phyloP scores from a whole-genome alignment of 2,329 filamentous ascomycete genomes.

The Colletotrichum chrysophilum region DNA sequence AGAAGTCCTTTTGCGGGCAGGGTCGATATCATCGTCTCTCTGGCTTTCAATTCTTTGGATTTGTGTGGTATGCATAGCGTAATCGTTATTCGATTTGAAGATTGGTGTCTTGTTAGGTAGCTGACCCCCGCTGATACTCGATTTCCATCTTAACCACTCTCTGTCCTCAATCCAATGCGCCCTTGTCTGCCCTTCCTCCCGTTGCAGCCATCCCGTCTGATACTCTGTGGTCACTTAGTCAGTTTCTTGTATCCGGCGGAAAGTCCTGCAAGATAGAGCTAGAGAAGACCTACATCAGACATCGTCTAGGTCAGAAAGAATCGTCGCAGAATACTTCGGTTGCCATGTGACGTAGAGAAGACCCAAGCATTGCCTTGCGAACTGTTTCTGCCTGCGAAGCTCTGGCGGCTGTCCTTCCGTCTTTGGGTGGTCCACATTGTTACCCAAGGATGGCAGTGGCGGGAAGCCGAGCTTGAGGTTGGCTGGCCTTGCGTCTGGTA shows the following conservation, averaged over 20 bases:
- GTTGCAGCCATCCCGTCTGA: not conserved
- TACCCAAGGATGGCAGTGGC: not conserved
- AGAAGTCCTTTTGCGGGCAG: not conserved
- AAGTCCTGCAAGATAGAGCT: not conserved
- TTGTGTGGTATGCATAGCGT: not conserved
- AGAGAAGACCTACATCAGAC: not conserved
- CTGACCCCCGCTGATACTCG: not conserved
- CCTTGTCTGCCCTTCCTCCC: not conserved
- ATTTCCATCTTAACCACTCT: not conserved
- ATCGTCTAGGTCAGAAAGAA: not conserved
- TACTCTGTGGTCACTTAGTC: not conserved
- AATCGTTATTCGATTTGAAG: not conserved
- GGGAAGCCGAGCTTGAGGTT: not conserved
- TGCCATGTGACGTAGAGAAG: not conserved
- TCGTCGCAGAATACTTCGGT: not conserved
- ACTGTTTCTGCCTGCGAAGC: not conserved
- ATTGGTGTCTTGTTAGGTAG: not conserved
- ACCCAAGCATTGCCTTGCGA: not conserved
- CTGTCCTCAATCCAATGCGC: not conserved
- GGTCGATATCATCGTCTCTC: not conserved
- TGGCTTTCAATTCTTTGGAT: not conserved
- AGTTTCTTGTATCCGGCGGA: not conserved
- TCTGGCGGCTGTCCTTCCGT: not conserved
- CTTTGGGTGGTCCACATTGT: not conserved
- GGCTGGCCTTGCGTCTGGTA: not conserved